Conservation (phyloP, 768 basidiomycete genomes). For the Russula compacta region DNA sequence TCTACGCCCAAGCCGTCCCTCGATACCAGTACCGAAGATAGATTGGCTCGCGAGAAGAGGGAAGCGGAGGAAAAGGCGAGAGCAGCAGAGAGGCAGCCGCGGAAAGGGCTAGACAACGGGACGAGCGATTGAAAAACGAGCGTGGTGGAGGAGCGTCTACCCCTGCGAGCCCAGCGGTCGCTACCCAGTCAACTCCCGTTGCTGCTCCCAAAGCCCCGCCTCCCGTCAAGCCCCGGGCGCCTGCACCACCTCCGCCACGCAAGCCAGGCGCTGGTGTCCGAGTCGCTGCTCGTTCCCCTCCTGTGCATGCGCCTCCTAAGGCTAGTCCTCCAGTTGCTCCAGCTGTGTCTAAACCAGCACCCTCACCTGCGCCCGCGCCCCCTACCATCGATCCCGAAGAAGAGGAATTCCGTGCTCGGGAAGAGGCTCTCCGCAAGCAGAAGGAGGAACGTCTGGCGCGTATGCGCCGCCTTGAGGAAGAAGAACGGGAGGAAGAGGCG, state of each 20-base stretch:
- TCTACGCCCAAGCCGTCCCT: conserved; percentile 41
- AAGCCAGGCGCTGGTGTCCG: conserved; percentile 22
- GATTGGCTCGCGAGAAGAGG: conserved; percentile 76
- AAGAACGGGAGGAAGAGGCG: conserved; percentile 51
- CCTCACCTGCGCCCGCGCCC: conserved; percentile 27
- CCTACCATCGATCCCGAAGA: conserved; percentile 73
- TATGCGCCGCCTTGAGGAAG: conserved; percentile 55
- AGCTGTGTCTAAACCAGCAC: conserved; percentile 30
- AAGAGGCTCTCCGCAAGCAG: conserved; percentile 63
- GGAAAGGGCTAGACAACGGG: conserved; percentile 64
- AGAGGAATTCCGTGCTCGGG: conserved; percentile 52
- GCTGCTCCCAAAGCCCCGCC: conserved; percentile 32
- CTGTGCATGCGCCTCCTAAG: conserved; percentile 30
- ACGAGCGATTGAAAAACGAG: conserved; percentile 68
- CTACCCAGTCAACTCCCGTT: conserved; percentile 22
- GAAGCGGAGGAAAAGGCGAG: conserved; percentile 84
- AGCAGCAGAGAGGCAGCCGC: conserved; percentile 74
- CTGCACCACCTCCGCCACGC: conserved; percentile 34
- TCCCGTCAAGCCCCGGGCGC: conserved; percentile 26
- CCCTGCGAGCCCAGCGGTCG: conserved; percentile 28
- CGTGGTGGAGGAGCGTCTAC: conserved; percentile 44
- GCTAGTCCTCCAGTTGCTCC: conserved; percentile 22
- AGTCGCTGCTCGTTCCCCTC: conserved; percentile 21
- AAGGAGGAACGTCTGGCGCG: conserved; percentile 63
- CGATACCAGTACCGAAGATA: conserved; percentile 76